A percentile compares a stretch with the other conserved stretches of the same genome.
Evolutionary conservation across 768 basidiomycete species (phyloP).

Genomic region (Xerocomellus dryophilus): DNA sequence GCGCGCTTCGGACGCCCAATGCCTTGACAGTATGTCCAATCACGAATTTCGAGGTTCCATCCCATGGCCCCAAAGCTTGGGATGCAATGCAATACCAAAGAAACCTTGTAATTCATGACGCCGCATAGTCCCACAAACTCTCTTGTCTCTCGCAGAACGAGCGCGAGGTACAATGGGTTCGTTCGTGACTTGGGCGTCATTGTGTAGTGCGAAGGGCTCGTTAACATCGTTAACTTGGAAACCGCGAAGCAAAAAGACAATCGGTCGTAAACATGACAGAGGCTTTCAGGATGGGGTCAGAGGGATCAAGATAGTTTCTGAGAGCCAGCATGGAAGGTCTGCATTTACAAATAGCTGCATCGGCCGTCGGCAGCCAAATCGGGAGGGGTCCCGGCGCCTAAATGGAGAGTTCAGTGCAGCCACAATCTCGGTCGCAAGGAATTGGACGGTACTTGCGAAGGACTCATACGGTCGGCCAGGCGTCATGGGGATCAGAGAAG

Average conservation of each 20-base stretch:
- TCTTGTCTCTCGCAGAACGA: conserved; percentile 24
- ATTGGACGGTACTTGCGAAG: background rate
- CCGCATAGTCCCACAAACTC: no score
- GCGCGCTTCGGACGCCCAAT: no score
- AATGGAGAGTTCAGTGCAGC: no score
- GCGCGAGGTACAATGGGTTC: conserved; percentile 21
- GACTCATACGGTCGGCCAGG: background rate
- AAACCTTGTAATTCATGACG: no score
- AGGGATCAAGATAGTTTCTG: background rate
- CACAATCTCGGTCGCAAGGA: background rate
- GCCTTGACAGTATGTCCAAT: conserved; percentile 23
- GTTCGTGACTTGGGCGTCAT: conserved; percentile 12
- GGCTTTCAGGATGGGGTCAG: no score
- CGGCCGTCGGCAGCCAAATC: no score
- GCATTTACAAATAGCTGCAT: no score
- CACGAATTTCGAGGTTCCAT: conserved; percentile 16
- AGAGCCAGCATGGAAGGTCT: background rate
- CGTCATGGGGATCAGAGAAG: conserved; percentile 3
- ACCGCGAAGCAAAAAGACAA: conserved; percentile 23
- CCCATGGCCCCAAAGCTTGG: conserved; percentile 26
- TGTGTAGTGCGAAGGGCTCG: conserved; percentile 17
- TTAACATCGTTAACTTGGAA: conserved; percentile 8
- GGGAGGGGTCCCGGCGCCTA: no score
- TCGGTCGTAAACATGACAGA: conserved; percentile 25
- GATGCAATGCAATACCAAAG: conserved; percentile 25